Base-by-base conservation (phyloP, 2,329 filamentous ascomycete species). In the Sphaerostilbella broomeana region DNA sequence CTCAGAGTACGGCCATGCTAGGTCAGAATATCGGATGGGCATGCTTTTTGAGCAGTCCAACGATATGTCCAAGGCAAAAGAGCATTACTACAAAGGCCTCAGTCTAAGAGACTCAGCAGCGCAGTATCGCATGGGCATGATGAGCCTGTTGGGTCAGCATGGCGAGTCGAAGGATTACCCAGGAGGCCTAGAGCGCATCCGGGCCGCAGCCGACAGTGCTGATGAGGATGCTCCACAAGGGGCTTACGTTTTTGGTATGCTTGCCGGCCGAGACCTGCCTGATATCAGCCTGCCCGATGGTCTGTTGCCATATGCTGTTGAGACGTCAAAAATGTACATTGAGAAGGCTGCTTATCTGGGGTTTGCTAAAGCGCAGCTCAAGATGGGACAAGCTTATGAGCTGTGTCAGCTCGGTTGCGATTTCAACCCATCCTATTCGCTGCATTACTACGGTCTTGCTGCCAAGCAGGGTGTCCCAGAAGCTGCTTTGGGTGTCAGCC, bases 11-110 rank as follows among this genome's bases (percentile, higher is more conserved):
- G 87, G 87, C 42, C 94, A 89, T 64, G 79, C 83, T 16, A 75
- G 92, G 51, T 89, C 92, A 15, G 87, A 97, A 61, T 98, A 98
- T 62, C 80, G 92, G 32, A 94, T 98, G 66, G 92, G 92, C 47
- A 98, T 97, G 90, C 84, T 95, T 42, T 97, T 89, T 59, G 92
- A 98, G 64, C 88, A 85, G 59, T 90, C 88, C 4, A 94, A 94
- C 56, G 90, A 98, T 55, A 82, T 88, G 44, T 75, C 81, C 47
- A 95, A 94, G 60, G 92, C 92, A 5, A 80, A 95, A 55, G 81
- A 83, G 54, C 89, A 97, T 61, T 98, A 97, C 63, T 79, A 87
- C 49, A 75, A 77, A 33, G 92, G 92, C 35, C 80, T 92, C 35
- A 75, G 79, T 35, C 69, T 81, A 50, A 80, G 81, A 17, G 92